Base-by-base conservation (phyloP, 345 rosid species). In the Eucalyptus virginea region DNA sequence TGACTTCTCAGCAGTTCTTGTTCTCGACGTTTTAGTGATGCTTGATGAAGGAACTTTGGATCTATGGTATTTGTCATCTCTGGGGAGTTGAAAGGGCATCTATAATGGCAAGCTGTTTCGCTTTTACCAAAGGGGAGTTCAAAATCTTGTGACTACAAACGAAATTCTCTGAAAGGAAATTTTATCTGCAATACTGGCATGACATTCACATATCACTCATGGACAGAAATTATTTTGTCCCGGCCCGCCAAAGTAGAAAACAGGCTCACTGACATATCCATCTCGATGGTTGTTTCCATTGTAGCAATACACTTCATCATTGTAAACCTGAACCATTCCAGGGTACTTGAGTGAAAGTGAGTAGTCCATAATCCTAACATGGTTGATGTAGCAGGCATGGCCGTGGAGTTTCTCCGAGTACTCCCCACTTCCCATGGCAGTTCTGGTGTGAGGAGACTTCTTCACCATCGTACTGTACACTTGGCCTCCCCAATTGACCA, bases 401-500 rank as follows among this genome's bases (percentile, higher is more conserved):
- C 89, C 90, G 1, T 0, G 87, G 0, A 92, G 89, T 23, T 18
- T 23, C 26, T 50, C 60, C 7, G 94, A 89, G 80, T 88, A 90
- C 12, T 60, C 1, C 67, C 96, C 94, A 89, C 95, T 94, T 28
- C 96, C 96, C 96, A 95, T 96, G 47, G 89, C 21, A 19, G 96
- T 94, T 90, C 13, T 91, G 3, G 96, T 96, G 89, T 96, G 96
- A 12, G 95, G 95, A 40, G 34, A 90, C 90, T 91, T 92, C 89
- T 6, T 77, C 90, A 95, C 92, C 89, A 88, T 89, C 30, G 62
- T 26, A 88, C 96, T 95, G 54, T 91, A 87, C 67, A 95, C 96
- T 89, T 94, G 91, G 26, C 96, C 96, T 87, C 96, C 96, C 96
- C 96, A 94, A 77, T 93, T 89, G 16, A 94, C 95, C n/a, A 92